These are phyloP conservation scores for Aspergillus haitiensis DNA, from an alignment of 495 filamentous ascomycete genomes.

Conservation along the genomic window DNA sequence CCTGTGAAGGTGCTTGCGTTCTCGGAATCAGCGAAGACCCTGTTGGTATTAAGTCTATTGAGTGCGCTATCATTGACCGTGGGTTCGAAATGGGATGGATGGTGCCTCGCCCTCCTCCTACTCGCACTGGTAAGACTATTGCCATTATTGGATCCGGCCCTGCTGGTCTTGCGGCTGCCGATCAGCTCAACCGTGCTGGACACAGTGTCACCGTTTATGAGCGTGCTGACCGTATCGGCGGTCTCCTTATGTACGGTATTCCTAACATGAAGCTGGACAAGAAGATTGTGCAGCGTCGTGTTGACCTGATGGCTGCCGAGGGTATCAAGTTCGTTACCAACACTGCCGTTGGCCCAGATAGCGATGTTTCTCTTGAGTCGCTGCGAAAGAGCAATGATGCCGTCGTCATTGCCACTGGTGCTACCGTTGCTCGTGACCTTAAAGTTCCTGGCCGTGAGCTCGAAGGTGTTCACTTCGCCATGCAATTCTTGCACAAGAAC, in stretches of 20 bases:
- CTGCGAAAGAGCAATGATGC: slow-evolving; percentile 79
- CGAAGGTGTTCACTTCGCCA: slow-evolving; percentile 94
- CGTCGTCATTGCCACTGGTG: slow-evolving; percentile 93
- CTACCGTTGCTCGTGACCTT: slow-evolving; percentile 94
- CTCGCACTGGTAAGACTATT: slow-evolving; percentile 86
- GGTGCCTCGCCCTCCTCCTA: slow-evolving; percentile 76
- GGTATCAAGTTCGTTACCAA: slow-evolving; percentile 81
- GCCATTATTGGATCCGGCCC: slow-evolving; percentile 95
- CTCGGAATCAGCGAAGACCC: slow-evolving; percentile 98
- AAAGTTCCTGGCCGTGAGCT: slow-evolving; percentile 90
- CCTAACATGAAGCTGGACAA: slow-evolving; percentile 99
- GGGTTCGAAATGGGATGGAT: slow-evolving; percentile 99
- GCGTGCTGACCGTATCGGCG: slow-evolving; percentile 88
- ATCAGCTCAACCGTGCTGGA: slow-evolving; percentile 94
- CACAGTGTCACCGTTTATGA: slow-evolving; percentile 94
- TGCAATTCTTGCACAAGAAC: slow-evolving; percentile 98
- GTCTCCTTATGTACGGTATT: slow-evolving; percentile 97
- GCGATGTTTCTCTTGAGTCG: slow-evolving; percentile 65
- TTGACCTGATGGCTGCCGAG: slow-evolving; percentile 94
- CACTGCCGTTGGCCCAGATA: slow-evolving; percentile 75
- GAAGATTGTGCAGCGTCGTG: slow-evolving; percentile 92
- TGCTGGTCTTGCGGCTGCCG: slow-evolving; percentile 85
- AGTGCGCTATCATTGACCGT: slow-evolving; percentile 98
- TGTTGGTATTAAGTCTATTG: slow-evolving; percentile 98
- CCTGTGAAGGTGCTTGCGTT: slow-evolving; percentile 96